Percentiles rank a stretch among this genome's conserved stretches.
These are phyloP conservation scores for Pseudonitzschia delicatissima DNA, from an alignment of 108 stramenopile genomes.

Conservation along the genomic window DNA sequence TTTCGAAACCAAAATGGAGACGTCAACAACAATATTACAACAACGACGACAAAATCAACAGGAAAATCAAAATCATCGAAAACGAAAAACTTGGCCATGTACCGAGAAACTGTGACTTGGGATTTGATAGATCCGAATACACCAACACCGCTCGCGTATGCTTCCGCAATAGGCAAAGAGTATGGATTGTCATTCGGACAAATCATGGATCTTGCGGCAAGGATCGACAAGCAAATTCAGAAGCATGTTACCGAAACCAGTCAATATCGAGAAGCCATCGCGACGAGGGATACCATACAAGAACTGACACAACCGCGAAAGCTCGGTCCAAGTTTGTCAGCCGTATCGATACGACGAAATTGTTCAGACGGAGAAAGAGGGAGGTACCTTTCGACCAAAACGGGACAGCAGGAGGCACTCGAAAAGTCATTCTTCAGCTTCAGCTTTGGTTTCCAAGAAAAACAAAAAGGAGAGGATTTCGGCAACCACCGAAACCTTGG, in stretches of 20 bases:
- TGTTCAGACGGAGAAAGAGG: slow-evolving; percentile 1
- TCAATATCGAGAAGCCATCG: slow-evolving; percentile 41
- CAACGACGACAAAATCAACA: neutral
- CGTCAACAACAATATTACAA: too few relatives aligned
- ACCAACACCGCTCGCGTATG: slow-evolving; percentile 56
- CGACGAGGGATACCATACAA: neutral
- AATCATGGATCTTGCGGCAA: slow-evolving; percentile 58
- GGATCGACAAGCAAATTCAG: slow-evolving; percentile 62
- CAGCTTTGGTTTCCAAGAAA: neutral
- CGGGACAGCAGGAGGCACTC: neutral
- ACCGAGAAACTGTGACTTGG: slow-evolving; percentile 52
- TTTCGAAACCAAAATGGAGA: too few relatives aligned
- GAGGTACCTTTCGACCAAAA: slow-evolving; percentile 7
- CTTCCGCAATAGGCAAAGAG: slow-evolving; percentile 46
- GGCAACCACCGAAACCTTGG: neutral
- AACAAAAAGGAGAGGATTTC: neutral
- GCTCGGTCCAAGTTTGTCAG: slow-evolving; percentile 13
- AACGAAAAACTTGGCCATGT: slow-evolving; percentile 33
- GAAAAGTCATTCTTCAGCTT: neutral
- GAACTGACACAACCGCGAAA: slow-evolving; percentile 28
- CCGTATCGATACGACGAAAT: slow-evolving; percentile 26
- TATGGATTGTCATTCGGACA: slow-evolving; percentile 64
- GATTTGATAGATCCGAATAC: slow-evolving; percentile 58
- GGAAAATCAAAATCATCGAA: slow-evolving; percentile 20
- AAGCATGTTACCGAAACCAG: slow-evolving; percentile 28